Evolutionary conservation across 108 stramenopile genomes (phyloP), one percentile per base, ranked within the genome.

Genomic region (Chaetoceros tenuissimus): DNA sequence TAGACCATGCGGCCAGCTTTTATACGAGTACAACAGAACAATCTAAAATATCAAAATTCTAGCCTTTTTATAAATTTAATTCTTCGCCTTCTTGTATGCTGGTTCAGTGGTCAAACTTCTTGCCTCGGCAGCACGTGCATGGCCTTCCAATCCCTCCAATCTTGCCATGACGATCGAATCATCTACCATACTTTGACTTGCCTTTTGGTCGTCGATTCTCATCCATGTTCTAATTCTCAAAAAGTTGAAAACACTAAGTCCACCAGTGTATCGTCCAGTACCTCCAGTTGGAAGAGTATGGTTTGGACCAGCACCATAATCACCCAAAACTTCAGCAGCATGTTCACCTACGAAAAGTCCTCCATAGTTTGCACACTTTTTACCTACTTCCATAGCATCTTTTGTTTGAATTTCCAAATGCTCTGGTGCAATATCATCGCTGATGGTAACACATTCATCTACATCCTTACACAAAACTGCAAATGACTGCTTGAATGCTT

Each of bases 221-320:
- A 96, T 92, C 92, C 94, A 96, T 3, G 96, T 98, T 55, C 96
- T 68, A 48, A 99, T 88, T 47, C 97, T 67, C 60, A 99, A 75
- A 80, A 99, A 99, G 62, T 94, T 96, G 61, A 97, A 95, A 1
- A 99, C 96, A 23, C 73, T 79, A 29, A 99, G 70, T 28, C 98
- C 98, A 7, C 98, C 98, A 1, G 98, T 99, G 78, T 98, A 98
- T 26, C 88, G 70, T 3, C 94, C 96, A 2, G 98, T 97, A 51
- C 97, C 97, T 25, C 96, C 93, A 0, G 98, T 99, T 34, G 98
- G 98, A 29, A 99, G 69, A 7, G 97, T 97, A 72, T 99, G 98
- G 79, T 99, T 99, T 3, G 98, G 98, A 25, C 98, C 98, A 8
- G 96, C 96, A 24, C 97, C 98, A 62, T 99, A 98, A 73, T 99